These are phyloP conservation scores for Sporothrix brunneoviolacea DNA, from an alignment of 2,329 filamentous ascomycete species.

Conservation along the genomic window DNA sequence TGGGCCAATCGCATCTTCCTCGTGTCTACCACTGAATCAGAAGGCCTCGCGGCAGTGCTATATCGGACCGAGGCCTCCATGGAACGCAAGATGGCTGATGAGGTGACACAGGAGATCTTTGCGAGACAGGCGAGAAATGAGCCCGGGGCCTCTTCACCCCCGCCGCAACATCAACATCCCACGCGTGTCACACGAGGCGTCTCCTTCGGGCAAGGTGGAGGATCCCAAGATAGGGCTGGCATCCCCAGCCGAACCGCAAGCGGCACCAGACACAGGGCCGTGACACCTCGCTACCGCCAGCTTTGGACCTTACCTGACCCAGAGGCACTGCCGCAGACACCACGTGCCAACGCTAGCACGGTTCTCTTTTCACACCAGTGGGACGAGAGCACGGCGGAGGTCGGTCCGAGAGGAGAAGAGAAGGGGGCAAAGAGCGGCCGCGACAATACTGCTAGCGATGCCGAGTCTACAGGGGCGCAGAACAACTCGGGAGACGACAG, in stretches of 20 bases:
- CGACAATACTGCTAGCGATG: not conserved
- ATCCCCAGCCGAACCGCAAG: conserved; percentile 37
- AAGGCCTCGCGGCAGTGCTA: conserved; percentile 64
- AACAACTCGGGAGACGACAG: not conserved
- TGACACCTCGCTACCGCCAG: conserved; percentile 37
- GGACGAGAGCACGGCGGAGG: conserved; percentile 10
- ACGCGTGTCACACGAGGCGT: conserved; percentile 32
- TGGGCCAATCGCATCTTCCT: conserved; percentile 71
- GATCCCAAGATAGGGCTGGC: not conserved
- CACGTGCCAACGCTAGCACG: conserved; percentile 41
- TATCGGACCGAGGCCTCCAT: conserved; percentile 55
- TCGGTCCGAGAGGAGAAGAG: conserved; percentile 5
- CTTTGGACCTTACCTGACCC: conserved; percentile 54
- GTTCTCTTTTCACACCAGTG: conserved; percentile 40
- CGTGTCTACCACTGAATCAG: conserved; percentile 62
- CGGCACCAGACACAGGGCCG: conserved; percentile 26
- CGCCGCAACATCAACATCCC: conserved; percentile 29
- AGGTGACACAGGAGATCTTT: conserved; percentile 36
- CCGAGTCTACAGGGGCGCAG: not conserved
- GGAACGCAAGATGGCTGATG: conserved; percentile 44
- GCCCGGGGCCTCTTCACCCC: conserved; percentile 29
- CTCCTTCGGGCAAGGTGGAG: conserved; percentile 41
- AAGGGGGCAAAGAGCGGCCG: too few species aligned
- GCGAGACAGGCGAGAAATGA: conserved; percentile 40
- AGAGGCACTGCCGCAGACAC: conserved; percentile 45